Base-by-base conservation (phyloP, 208 protist genomes). In the Hexamita inflata region DNA sequence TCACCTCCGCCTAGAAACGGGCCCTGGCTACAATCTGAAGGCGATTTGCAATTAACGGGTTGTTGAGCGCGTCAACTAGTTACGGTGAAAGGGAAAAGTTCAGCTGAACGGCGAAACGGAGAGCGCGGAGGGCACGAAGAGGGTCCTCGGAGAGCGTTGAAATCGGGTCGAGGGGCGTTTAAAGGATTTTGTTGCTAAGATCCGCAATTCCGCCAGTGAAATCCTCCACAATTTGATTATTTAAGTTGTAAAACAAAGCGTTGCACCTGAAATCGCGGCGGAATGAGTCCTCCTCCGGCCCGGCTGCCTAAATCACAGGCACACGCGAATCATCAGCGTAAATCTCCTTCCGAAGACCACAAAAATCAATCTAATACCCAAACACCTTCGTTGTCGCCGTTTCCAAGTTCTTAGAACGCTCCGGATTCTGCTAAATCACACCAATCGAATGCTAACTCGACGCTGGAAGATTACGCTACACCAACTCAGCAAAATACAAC, bases 201-300 rank as follows among this genome's bases (percentile, higher is more conserved):
- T 82, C 78, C 26, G 29, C 38, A 32, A 79, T 57, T 1, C 65
- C 73, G 15, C 76, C 76, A 53, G 77, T 80, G 19, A 65, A 77
- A 57, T 84, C 78, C 58, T 82, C 77, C 38, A 79, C 32, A 13
- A 62, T 77, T 32, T 82, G 81, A 24, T 82, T 91, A 80, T 94
- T 87, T n/a, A 98, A 83, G 80, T 98, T 98, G 77, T 95, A 98
- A 78, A 96, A 98, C 7, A 98, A 85, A 28, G 91, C 80, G 83
- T 98, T 98, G 42, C 98, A 91, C n/a, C 94, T 98, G 75, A 97
- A 93, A 83, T 98, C 95, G 34, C 95, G 85, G 28, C 94, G 80
- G 34, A 86, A 67, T 1, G 94, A 91, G 82, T 98, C 95, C 75
- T 96, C 87, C 26, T 62, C 0, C 29, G 88, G 67, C 38, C 87